phyloP scores from a whole-genome alignment of 139 green algal genomes.

The Yamagishiella unicocca region DNA sequence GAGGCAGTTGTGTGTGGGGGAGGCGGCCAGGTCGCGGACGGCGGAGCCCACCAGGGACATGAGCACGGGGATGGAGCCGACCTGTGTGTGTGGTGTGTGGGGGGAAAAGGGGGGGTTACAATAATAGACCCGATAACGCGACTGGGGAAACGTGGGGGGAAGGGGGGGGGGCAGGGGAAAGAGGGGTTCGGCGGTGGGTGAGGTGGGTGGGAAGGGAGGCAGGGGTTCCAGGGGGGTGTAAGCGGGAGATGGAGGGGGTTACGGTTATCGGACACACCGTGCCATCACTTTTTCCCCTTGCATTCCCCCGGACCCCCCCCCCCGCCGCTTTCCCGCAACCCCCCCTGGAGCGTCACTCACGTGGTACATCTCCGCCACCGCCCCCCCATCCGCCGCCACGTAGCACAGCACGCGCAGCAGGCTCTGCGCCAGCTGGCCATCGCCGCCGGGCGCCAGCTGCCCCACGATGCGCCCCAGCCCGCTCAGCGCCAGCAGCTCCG shows the following conservation, averaged over 20 bases:
- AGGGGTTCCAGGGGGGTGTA: no score
- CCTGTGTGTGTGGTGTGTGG: no score
- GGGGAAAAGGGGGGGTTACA: no score
- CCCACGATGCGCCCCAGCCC: conserved; percentile 56
- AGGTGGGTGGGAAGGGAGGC: no score
- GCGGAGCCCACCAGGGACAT: conserved; percentile 48
- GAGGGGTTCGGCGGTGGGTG: no score
- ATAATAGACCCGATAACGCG: no score
- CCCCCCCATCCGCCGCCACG: conserved; percentile 51
- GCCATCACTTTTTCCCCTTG: no score
- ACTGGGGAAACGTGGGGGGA: no score
- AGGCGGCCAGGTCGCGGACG: conserved; percentile 39
- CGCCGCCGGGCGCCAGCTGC: conserved; percentile 48
- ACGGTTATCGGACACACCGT: no score
- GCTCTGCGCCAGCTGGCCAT: conserved; percentile 36
- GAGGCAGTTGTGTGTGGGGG: conserved; percentile 4
- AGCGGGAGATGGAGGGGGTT: no score
- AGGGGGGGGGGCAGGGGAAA: no score
- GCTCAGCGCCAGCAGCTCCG: conserved; percentile 60
- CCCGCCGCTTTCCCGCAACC: not conserved
- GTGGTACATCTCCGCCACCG: conserved; percentile 65
- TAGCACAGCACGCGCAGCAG: conserved; percentile 68
- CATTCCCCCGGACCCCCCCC: not conserved
- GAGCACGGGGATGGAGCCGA: conserved; percentile 64
- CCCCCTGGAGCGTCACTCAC: conserved; percentile 25